Evolutionary conservation across 352 stramenopile genomes (phyloP).

Genomic region (Phytophthora uliginosa): DNA sequence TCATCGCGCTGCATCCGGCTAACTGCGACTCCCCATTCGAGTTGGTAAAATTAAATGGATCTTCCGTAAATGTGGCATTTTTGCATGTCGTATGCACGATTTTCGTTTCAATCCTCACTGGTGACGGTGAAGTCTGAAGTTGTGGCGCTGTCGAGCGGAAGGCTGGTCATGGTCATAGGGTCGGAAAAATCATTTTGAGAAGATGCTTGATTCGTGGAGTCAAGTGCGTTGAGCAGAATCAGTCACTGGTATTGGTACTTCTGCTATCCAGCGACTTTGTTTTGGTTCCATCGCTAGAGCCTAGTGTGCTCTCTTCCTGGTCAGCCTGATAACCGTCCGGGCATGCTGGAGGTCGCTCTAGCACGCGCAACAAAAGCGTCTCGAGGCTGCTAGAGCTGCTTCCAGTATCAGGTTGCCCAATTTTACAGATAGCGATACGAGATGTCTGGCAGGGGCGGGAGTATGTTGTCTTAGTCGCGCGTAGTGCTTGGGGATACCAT

Average conservation of each 20-base stretch:
- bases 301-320: slow-evolving; percentile 23
- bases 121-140: neutral
- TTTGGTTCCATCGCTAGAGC: slow-evolving; percentile 9
- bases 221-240: slow-evolving; percentile 23
- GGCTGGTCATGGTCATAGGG: neutral
- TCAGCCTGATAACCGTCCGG: slow-evolving; percentile 29
- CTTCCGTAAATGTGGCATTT: neutral
- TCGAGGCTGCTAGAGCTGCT: slow-evolving; percentile 45
- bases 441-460: neutral
- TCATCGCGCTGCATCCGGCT: slow-evolving; percentile 7
- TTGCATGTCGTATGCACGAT: neutral
- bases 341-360: slow-evolving; percentile 21
- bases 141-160: neutral
- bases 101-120: slow-evolving; percentile 5
- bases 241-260: slow-evolving; percentile 24
- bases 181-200: slow-evolving; percentile 2
- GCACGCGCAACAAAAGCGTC: slow-evolving; percentile 32
- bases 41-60: slow-evolving; percentile 28
- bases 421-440: neutral
- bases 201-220: slow-evolving; percentile 9
- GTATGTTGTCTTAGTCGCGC: neutral
- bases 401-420: slow-evolving; percentile 14
- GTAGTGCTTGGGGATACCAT: slow-evolving; percentile 19
- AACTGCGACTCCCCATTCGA: slow-evolving; percentile 13
- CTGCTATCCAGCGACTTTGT: slow-evolving; percentile 16